A percentile compares a stretch with the other conserved stretches of the same genome.
Conservation (phyloP, 164 flowering plant genomes). For the Litsea cubeba region DNA sequence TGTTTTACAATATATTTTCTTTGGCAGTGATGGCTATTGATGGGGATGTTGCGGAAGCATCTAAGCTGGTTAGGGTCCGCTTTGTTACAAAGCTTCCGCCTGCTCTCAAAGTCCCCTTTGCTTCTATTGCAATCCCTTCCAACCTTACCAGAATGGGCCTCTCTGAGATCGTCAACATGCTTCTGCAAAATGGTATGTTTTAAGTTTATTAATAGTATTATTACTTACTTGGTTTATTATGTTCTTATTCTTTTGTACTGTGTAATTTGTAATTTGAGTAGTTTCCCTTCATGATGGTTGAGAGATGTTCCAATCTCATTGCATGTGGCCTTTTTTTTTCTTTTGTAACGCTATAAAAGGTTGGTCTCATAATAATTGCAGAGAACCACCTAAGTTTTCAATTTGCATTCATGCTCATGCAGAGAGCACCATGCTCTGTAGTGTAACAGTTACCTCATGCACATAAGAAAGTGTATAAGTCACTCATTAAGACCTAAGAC, state of each 20-base stretch:
- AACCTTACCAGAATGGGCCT: conserved; percentile 66
- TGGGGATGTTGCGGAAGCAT: conserved; percentile 31
- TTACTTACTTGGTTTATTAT: neutral
- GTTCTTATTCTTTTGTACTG: no score
- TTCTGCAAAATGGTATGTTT: conserved; percentile 50
- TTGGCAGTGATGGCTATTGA: conserved; percentile 11
- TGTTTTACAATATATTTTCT: neutral
- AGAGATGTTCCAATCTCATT: no score
- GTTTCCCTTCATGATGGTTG: no score
- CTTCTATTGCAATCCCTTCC: conserved; percentile 73
- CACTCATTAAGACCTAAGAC: no score
- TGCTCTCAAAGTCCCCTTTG: conserved; percentile 47
- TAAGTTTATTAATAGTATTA: neutral
- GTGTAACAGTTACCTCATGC: no score
- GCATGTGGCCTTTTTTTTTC: neutral
- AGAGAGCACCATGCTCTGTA: neutral
- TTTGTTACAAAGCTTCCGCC: conserved; percentile 69
- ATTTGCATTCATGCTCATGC: neutral
- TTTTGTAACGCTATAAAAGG: neutral
- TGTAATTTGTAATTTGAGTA: no score
- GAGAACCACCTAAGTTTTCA: neutral
- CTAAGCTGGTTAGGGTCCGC: conserved; percentile 64
- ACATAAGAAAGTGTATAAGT: neutral
- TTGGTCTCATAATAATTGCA: neutral
- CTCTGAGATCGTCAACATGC: conserved; percentile 67